These are phyloP conservation scores for Hypoxylon rubiginosum DNA, from an alignment of 2,329 filamentous ascomycete species.

Conservation along the genomic window DNA sequence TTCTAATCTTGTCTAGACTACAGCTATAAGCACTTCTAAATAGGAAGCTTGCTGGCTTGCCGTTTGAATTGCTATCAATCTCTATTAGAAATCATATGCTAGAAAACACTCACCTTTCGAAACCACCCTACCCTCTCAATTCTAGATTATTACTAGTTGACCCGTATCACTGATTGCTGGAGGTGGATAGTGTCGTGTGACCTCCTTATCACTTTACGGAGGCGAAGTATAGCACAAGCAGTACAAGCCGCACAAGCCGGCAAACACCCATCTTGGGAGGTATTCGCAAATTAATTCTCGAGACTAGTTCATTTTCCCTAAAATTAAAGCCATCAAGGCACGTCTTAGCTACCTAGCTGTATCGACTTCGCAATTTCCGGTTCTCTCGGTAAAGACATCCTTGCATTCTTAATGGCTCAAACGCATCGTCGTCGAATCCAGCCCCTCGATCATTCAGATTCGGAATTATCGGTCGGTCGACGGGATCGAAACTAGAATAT, in stretches of 20 bases:
- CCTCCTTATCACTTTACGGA: background rate
- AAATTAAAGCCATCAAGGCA: constrained; percentile 17
- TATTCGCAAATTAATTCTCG: background rate
- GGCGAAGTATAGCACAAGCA: background rate
- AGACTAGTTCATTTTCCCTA: constrained; percentile 1
- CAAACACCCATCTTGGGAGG: background rate
- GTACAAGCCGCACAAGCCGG: background rate
- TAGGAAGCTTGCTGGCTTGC: background rate
- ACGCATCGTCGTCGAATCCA: constrained; percentile 26
- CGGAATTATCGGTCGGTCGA: constrained; percentile 27
- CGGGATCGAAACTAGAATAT: constrained; percentile 50
- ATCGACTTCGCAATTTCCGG: constrained; percentile 18
- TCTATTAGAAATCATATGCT: background rate
- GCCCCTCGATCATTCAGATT: constrained; percentile 23
- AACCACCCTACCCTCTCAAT: background rate
- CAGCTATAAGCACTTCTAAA: background rate
- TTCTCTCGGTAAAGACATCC: constrained; percentile 19
- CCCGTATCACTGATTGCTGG: background rate
- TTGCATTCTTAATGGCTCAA: constrained; percentile 21
- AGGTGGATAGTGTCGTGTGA: background rate
- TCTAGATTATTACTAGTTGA: background rate
- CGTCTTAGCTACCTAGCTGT: constrained; percentile 22
- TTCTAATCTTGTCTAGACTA: background rate
- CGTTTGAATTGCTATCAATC: background rate
- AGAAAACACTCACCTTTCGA: background rate